Percentiles rank a stretch among this genome's conserved stretches.
These are phyloP conservation scores for Calycina herbarum DNA, from an alignment of 2,329 filamentous ascomycete species.

Conservation along the genomic window DNA sequence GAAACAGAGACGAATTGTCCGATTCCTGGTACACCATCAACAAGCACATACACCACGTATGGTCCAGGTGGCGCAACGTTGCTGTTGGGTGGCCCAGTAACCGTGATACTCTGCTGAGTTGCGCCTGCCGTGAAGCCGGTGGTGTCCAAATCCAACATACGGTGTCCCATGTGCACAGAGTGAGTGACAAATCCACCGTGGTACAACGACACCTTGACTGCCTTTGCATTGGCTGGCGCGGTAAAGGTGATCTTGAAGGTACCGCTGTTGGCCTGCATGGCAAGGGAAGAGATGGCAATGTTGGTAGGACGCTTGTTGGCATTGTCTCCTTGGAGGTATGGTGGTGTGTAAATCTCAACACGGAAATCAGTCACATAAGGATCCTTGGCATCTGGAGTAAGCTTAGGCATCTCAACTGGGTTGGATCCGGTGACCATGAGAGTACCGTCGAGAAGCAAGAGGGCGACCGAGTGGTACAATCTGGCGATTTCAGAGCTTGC, in stretches of 20 bases:
- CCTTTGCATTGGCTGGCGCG: constrained; percentile 43
- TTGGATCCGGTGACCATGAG: constrained; percentile 60
- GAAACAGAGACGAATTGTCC: constrained; percentile 36
- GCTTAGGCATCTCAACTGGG: constrained; percentile 57
- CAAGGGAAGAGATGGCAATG: constrained; percentile 46
- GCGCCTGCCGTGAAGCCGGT: constrained; percentile 46
- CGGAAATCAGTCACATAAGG: constrained; percentile 61
- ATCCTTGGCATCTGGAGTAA: constrained; percentile 44
- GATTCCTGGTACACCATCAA: constrained; percentile 36
- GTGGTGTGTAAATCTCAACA: constrained; percentile 61
- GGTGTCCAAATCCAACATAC: constrained; percentile 54
- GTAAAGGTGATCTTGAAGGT: constrained; percentile 51
- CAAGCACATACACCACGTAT: constrained; percentile 58
- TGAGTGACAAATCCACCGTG: constrained; percentile 63
- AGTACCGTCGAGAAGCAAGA: constrained; percentile 60
- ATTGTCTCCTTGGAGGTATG: constrained; percentile 56
- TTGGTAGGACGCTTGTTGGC: constrained; percentile 48
- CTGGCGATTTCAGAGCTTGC: constrained; percentile 46
- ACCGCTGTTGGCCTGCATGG: constrained; percentile 43
- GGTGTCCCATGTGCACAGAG: constrained; percentile 60
- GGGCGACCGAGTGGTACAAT: constrained; percentile 61
- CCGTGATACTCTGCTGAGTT: constrained; percentile 47
- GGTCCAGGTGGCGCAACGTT: constrained; percentile 59
- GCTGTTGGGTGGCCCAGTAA: constrained; percentile 54
- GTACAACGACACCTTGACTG: constrained; percentile 53